These are phyloP conservation scores for Trametes polyzona DNA, from an alignment of 1,284 basidiomycete genomes.

Conservation along the genomic window DNA sequence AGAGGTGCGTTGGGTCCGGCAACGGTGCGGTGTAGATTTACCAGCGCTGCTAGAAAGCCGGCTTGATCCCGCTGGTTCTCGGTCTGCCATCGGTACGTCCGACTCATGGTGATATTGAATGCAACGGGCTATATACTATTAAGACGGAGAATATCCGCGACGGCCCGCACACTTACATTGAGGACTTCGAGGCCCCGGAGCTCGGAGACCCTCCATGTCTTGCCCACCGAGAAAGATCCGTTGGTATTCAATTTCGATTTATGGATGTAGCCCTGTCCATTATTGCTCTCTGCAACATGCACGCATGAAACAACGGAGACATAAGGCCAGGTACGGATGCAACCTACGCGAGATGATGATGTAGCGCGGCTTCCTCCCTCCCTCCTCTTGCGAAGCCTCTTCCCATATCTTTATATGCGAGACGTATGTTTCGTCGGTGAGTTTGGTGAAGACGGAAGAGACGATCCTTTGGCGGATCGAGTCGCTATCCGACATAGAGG, in stretches of 20 bases:
- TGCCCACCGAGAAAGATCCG: slow-evolving; percentile 95
- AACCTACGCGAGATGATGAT: slow-evolving; percentile 85
- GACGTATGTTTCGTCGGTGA: slow-evolving; percentile 81
- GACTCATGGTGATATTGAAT: slow-evolving; percentile 82
- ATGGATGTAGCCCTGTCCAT: slow-evolving; percentile 80
- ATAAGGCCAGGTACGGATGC: slow-evolving; percentile 1
- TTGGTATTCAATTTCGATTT: slow-evolving; percentile 98
- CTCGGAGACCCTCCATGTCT: slow-evolving; percentile 92
- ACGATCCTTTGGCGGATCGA: slow-evolving; percentile 71
- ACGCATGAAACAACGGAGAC: neutral
- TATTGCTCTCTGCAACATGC: slow-evolving; percentile 56
- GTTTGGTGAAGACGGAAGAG: slow-evolving; percentile 77
- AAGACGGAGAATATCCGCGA: neutral
- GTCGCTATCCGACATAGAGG: slow-evolving; percentile 58
- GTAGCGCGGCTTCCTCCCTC: slow-evolving; percentile 80
- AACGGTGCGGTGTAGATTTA: slow-evolving; percentile 72
- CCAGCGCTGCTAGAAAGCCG: slow-evolving; percentile 68
- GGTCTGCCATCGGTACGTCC: slow-evolving; percentile 88
- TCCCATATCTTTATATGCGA: slow-evolving; percentile 92
- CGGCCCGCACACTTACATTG: slow-evolving; percentile 41
- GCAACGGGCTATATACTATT: slow-evolving; percentile 36
- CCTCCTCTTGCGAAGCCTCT: slow-evolving; percentile 65
- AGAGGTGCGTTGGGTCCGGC: slow-evolving; percentile 52
- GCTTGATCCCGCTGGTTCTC: slow-evolving; percentile 75
- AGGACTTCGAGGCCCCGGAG: slow-evolving; percentile 80